phyloP scores from a whole-genome alignment of 164 flowering plant genomes.

The Warburgia ugandensis region DNA sequence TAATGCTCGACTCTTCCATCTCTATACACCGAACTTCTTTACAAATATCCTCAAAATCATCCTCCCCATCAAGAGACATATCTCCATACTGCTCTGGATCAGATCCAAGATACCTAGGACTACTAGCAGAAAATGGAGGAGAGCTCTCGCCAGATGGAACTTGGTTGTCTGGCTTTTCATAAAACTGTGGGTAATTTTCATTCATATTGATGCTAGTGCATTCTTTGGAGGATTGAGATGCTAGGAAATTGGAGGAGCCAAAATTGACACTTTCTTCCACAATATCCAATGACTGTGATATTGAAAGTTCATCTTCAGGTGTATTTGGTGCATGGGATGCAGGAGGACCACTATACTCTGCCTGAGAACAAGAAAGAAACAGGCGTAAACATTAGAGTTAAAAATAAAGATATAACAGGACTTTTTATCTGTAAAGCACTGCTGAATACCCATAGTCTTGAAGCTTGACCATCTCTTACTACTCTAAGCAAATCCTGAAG shows the following conservation, averaged over 20 bases:
- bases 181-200: conserved; percentile 11
- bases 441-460: conserved; percentile 35
- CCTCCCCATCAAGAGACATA: conserved; percentile 17
- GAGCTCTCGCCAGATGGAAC: conserved; percentile 31
- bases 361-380: conserved; percentile 19
- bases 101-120: conserved; percentile 30
- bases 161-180: conserved; percentile 32
- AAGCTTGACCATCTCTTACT: conserved; percentile 39
- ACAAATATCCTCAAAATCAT: conserved; percentile 41
- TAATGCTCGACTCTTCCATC: conserved; percentile 25
- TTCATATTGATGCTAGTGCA: conserved; percentile 9
- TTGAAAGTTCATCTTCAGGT: conserved; percentile 29
- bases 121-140: conserved; percentile 17
- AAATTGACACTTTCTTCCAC: conserved; percentile 21
- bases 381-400: conserved; percentile 1
- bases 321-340: conserved; percentile 14
- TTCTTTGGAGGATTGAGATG: conserved; percentile 17
- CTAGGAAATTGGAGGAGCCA: conserved; percentile 15
- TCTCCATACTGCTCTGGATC: conserved; percentile 41
- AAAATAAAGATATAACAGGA: background rate
- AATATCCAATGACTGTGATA: conserved; percentile 27
- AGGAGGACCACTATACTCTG: conserved; percentile 12
- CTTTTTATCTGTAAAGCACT: background rate
- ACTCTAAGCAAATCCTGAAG: conserved; percentile 62
- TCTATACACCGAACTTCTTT: conserved; percentile 70